phyloP scores from a whole-genome alignment of 306 rosid genomes.

The Abrus precatorius region DNA sequence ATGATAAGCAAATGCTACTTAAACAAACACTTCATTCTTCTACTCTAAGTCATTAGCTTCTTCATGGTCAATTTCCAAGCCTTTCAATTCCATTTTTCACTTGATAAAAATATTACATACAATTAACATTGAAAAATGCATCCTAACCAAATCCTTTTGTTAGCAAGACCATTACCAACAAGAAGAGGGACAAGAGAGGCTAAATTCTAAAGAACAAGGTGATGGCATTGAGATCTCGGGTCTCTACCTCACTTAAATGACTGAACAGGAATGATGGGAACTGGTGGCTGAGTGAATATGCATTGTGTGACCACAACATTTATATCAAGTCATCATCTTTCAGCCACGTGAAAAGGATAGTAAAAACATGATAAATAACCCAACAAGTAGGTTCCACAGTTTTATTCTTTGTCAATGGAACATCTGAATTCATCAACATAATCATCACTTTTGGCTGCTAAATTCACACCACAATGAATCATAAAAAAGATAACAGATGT shows the following conservation, averaged over 20 bases:
- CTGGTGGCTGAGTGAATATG: slow-evolving; percentile 29
- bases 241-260: slow-evolving; percentile 45
- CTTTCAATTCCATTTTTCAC: not conserved
- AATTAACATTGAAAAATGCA: not conserved
- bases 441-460: slow-evolving; percentile 67
- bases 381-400: slow-evolving; percentile 46
- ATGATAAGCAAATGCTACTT: slow-evolving; percentile 25
- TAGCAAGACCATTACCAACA: slow-evolving; percentile 33
- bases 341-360: slow-evolving; percentile 41
- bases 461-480: slow-evolving; percentile 75
- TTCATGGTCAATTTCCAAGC: not conserved
- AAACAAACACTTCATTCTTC: not conserved
- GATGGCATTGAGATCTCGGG: slow-evolving; percentile 33
- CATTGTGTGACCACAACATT: slow-evolving; percentile 51
- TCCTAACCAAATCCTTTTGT: not conserved
- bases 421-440: slow-evolving; percentile 68
- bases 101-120: not conserved
- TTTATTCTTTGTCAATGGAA: slow-evolving; percentile 65
- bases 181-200: not conserved
- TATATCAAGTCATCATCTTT: slow-evolving; percentile 37
- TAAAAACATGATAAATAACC: slow-evolving; percentile 34
- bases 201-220: slow-evolving; percentile 26
- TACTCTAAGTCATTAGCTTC: slow-evolving; percentile 32
- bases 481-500: slow-evolving; percentile 62
- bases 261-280: slow-evolving; percentile 43